Base-by-base conservation (phyloP, 176 grass and related monocot genomes). In the Alloteropsis semialata region DNA sequence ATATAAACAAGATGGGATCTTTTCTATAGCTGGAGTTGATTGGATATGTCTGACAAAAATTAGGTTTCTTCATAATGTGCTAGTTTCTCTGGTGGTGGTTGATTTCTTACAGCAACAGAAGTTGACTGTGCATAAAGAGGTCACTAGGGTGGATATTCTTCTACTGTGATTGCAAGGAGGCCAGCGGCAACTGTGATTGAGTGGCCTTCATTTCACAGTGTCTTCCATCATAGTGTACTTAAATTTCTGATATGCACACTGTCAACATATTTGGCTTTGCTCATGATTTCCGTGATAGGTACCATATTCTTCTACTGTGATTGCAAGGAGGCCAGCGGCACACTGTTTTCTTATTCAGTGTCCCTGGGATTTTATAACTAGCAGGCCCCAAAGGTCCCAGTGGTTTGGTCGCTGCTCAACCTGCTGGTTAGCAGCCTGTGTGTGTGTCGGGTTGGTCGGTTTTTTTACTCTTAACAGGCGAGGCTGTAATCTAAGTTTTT, bases 201-300 rank as follows among this genome's bases (percentile, higher is more conserved):
- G 16, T 48, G 39, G n/a, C 19, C 17, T 61, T 63, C 57, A 48
- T 46, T n/a, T 63, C 28, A 78, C 14, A 2, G 53, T 59, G 19
- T 63, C 17, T 18, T 17, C 14, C 17, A 6, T 22, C 32, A 46
- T 36, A 66, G 29, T 24, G 46, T n/a, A 51, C 14, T 38, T 66
- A 65, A 65, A 60, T 65, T 79, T 65, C 21, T 80, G 45, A 80
- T 66, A 53, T 50, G 59, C 15, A 79, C 9, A 79, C 9, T 33
- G 27, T 65, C 36, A 65, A 19, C 50, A 21, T 53, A 80, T 53
- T 66, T 51, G 30, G 13, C 13, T 65, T 65, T 65, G 30, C 21
- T 51, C 77, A 57, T 75, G 33, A 30, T 66, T 65, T 64, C 19
- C 49, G 18, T 65, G 76, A 18, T n/a, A n/a, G n/a, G n/a, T n/a